Base-by-base conservation (phyloP, 768 basidiomycete species). In the Rhizopogon salebrosus region DNA sequence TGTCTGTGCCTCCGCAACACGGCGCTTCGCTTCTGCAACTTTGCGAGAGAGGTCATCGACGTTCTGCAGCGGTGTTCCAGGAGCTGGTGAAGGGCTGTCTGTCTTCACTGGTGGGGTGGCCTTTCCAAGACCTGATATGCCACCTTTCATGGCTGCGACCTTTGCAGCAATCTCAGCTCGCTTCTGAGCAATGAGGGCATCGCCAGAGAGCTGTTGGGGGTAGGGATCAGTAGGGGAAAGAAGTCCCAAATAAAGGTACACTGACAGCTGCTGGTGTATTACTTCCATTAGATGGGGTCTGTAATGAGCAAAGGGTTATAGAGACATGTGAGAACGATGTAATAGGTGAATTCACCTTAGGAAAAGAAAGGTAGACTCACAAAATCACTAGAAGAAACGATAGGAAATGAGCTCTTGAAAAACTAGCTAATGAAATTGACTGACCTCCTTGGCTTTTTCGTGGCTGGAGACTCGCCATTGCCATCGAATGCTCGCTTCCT, bases 101-200 rank as follows among this genome's bases (percentile, higher is more conserved):
- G 56, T 4, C 34, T 35, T 48, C 6, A 58, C 59, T 13, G 39
- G 7, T 26, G 27, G 50, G 1, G 38, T 40, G 10, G 50, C 29
- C 35, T 71, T 67, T 6, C 66, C 57, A 0, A 59, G 41, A 3
- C 69, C 68, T 29, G 75, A 54, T 1, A 71, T 66, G 20, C 67
- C 67, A 41, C 68, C 75, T 65, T 78, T 82, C 79, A 91, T 85
- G 2, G 84, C 83, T 2, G 92, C 92, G 22, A 90, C 76, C 66
- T 92, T 93, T 14, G 92, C 92, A 10, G 87, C 78, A 56, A 95
- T 85, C 68, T 92, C 88, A 6, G 90, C 89, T 36, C 85, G 79
- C 69, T 89, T 90, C 70, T 88, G 87, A 20, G 87, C 85, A 51
- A 92, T 91, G 60, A 90, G 78, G 27, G 80, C 86, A 58, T 82